phyloP scores from a whole-genome alignment of 495 filamentous ascomycete genomes.

The Darksidea phi region DNA sequence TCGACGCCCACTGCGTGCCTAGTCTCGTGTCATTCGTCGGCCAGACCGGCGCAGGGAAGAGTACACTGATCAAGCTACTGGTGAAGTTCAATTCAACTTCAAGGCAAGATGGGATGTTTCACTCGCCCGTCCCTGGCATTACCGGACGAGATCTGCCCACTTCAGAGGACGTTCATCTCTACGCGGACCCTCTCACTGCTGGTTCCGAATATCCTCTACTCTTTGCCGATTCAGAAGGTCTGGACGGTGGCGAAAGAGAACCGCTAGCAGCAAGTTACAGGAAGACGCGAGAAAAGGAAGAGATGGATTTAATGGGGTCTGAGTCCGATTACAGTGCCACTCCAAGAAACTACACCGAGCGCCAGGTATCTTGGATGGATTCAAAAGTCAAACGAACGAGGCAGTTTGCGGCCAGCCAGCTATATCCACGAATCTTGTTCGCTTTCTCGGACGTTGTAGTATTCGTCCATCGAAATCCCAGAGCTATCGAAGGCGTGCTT shows the following conservation, averaged over 20 bases:
- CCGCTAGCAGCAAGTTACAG: slow-evolving; percentile 27
- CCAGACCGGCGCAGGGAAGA: slow-evolving; percentile 28
- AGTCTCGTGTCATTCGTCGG: slow-evolving; percentile 27
- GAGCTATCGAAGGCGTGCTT: slow-evolving; percentile 37
- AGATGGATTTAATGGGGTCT: slow-evolving; percentile 8
- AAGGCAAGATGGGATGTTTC: neutral
- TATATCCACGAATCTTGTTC: slow-evolving; percentile 44
- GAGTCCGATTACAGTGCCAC: slow-evolving; percentile 5
- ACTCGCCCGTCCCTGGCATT: slow-evolving; percentile 21
- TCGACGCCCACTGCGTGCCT: slow-evolving; percentile 5
- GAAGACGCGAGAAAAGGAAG: slow-evolving; percentile 16
- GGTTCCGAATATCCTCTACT: slow-evolving; percentile 29
- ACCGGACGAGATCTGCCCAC: slow-evolving; percentile 33
- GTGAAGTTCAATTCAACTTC: slow-evolving; percentile 12
- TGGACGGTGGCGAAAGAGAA: slow-evolving; percentile 38
- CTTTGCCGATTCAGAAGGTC: slow-evolving; percentile 45
- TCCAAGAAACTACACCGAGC: slow-evolving; percentile 6
- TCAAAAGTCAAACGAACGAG: slow-evolving; percentile 17
- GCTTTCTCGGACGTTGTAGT: slow-evolving; percentile 44
- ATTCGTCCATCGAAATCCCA: slow-evolving; percentile 39
- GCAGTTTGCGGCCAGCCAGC: slow-evolving; percentile 35
- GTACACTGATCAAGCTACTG: slow-evolving; percentile 21
- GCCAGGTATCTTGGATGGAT: slow-evolving; percentile 19
- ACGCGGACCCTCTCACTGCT: slow-evolving; percentile 33
- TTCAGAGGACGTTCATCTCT: slow-evolving; percentile 43